These are phyloP conservation scores for Leucosporidium yakuticum DNA, from an alignment of 768 basidiomycete genomes.

Conservation along the genomic window DNA sequence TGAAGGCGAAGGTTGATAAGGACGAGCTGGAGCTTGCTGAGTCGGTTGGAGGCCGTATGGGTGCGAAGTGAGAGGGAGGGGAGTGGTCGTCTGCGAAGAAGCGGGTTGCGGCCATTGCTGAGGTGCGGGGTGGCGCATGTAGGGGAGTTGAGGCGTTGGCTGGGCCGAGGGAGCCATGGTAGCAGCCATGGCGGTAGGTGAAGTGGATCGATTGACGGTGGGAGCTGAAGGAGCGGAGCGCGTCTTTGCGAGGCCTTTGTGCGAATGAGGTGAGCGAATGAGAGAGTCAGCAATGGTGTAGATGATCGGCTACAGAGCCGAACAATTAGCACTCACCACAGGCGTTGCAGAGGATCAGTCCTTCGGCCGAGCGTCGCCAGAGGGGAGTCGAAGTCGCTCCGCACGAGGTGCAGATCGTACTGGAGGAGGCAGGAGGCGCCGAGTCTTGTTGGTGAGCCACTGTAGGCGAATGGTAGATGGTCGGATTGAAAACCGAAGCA, in stretches of 20 bases:
- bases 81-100: background rate
- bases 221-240: background rate
- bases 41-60: background rate
- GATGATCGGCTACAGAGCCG: too few species aligned
- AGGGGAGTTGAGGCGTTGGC: background rate
- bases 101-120: background rate
- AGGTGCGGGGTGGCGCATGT: background rate
- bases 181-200: background rate
- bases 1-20: background rate
- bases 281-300: background rate
- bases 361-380: slow-evolving; percentile 74
- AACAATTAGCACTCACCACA: slow-evolving; percentile 60
- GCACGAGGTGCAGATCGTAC: slow-evolving; percentile 65
- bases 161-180: background rate
- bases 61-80: slow-evolving; percentile 41
- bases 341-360: slow-evolving; percentile 80
- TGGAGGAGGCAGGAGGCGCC: too few species aligned
- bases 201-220: background rate
- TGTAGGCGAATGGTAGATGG: too few species aligned
- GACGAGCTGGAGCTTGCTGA: background rate
- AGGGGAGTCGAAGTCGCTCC: slow-evolving; percentile 71
- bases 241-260: background rate
- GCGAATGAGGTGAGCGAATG: too few species aligned
- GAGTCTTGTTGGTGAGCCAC: too few species aligned
- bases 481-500: too few species aligned